A percentile compares a stretch with the other conserved stretches of the same genome.
Conservation (phyloP, 805 yeast species). For the Starmera caribaea region DNA sequence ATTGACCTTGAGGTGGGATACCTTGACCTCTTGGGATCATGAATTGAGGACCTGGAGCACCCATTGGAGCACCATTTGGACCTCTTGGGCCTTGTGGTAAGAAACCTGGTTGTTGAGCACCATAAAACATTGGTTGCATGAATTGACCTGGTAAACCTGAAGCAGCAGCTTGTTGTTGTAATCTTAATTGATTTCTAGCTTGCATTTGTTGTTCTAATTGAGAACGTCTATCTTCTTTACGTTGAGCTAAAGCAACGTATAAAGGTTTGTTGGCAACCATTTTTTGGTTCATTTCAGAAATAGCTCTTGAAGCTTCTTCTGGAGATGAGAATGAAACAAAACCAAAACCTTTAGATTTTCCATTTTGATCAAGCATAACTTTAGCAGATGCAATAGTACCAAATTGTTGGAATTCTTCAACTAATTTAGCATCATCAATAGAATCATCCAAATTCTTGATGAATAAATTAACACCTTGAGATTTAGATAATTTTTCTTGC, state of each 20-base stretch:
- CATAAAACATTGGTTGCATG: constrained; percentile 76
- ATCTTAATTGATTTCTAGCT: constrained; percentile 96
- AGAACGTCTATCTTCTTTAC: constrained; percentile 94
- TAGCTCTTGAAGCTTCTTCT: constrained; percentile 98
- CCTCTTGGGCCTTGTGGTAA: constrained; percentile 80
- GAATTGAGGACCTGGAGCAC: constrained; percentile 74
- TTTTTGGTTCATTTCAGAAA: constrained; percentile 96
- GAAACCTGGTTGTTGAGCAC: constrained; percentile 56
- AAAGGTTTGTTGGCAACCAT: constrained; percentile 93
- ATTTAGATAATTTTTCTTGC: constrained; percentile 84
- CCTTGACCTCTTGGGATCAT: constrained; percentile 57
- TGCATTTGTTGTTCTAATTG: constrained; percentile 97
- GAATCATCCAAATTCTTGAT: constrained; percentile 93
- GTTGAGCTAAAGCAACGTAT: constrained; percentile 97
- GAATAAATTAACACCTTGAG: constrained; percentile 96
- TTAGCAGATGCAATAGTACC: constrained; percentile 94
- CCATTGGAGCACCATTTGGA: constrained; percentile 72
- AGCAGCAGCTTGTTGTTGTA: constrained; percentile 91
- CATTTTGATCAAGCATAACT: constrained; percentile 91
- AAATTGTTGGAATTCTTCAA: constrained; percentile 86
- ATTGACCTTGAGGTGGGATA: constrained; percentile 58
- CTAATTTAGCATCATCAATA: constrained; percentile 83
- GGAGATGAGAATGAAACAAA: constrained; percentile 96
- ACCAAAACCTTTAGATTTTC: constrained; percentile 97
- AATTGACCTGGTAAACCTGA: constrained; percentile 75